These are phyloP conservation scores for Ustilago lituana DNA, from an alignment of 1,284 basidiomycete genomes.

Conservation along the genomic window DNA sequence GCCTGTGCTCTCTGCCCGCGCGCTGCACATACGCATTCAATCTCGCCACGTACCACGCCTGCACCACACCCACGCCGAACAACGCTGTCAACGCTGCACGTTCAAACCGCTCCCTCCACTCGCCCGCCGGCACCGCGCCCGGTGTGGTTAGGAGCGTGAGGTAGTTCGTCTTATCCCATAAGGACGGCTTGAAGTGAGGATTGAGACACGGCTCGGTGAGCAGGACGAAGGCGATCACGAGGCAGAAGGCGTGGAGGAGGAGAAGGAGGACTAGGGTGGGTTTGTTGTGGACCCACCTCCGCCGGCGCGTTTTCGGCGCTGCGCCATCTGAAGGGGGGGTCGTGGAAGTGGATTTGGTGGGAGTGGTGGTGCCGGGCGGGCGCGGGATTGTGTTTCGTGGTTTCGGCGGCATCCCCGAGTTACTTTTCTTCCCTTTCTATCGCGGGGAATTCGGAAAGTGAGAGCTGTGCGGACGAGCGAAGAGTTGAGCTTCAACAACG, in stretches of 20 bases:
- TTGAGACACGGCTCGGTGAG: conserved; percentile 42
- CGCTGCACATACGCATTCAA: conserved; percentile 15
- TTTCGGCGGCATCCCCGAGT: conserved; percentile 15
- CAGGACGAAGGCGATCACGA: conserved; percentile 20
- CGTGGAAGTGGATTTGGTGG: neutral
- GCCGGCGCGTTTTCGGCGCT: conserved; percentile 1
- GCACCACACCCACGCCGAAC: conserved; percentile 27
- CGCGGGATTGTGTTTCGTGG: conserved; percentile 11
- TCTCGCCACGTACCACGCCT: conserved; percentile 32
- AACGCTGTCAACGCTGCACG: conserved; percentile 5
- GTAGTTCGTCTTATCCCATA: conserved; percentile 21
- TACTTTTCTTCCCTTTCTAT: no score
- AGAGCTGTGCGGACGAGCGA: no score
- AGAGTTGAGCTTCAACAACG: no score
- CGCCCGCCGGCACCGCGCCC: neutral
- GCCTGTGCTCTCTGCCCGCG: neutral
- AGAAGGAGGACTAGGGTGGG: conserved; percentile 3
- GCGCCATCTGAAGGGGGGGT: neutral
- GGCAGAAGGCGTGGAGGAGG: conserved; percentile 8
- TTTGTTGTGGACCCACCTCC: conserved; percentile 10
- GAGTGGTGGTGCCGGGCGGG: neutral
- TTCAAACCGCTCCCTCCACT: conserved; percentile 17
- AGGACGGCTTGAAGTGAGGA: neutral
- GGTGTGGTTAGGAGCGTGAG: neutral
- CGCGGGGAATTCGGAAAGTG: no score